A percentile compares a stretch with the other conserved stretches of the same genome.
Evolutionary conservation across 768 basidiomycete genomes (phyloP).

Genomic region (Tulasnella sp.): DNA sequence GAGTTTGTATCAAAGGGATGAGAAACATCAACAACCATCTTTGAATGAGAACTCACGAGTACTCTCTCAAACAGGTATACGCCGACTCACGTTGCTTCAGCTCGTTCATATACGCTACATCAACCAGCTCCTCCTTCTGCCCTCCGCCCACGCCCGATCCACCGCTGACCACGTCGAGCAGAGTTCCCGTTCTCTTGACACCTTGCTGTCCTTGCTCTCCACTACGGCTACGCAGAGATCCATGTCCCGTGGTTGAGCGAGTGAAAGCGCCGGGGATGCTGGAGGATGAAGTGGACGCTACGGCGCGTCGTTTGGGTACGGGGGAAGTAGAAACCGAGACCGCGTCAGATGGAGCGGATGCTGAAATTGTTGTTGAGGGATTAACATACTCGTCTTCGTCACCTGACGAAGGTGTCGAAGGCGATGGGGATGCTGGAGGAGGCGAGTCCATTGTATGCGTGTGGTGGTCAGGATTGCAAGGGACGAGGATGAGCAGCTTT

Average conservation of each 20-base stretch:
- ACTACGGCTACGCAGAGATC: no score
- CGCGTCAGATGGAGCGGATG: no score
- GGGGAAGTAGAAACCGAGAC: not conserved
- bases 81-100: not conserved
- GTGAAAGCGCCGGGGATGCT: not conserved
- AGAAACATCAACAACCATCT: no score
- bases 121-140: constrained; percentile 7
- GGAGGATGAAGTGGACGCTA: not conserved
- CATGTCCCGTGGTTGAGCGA: not conserved
- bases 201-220: no score
- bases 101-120: constrained; percentile 10
- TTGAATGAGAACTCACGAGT: no score
- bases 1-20: no score
- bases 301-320: constrained; percentile 4
- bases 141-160: not conserved
- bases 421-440: constrained; percentile 2
- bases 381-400: constrained; percentile 1
- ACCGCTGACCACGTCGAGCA: not conserved
- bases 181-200: no score
- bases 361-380: no score
- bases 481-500: no score
- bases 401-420: constrained; percentile 7
- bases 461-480: no score
- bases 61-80: no score
- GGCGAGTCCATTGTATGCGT: constrained; percentile 4